Evolutionary conservation across 805 yeast genomes (phyloP), one percentile per base, ranked within the genome.

Genomic region (Starmerella ratchasimensis): DNA sequence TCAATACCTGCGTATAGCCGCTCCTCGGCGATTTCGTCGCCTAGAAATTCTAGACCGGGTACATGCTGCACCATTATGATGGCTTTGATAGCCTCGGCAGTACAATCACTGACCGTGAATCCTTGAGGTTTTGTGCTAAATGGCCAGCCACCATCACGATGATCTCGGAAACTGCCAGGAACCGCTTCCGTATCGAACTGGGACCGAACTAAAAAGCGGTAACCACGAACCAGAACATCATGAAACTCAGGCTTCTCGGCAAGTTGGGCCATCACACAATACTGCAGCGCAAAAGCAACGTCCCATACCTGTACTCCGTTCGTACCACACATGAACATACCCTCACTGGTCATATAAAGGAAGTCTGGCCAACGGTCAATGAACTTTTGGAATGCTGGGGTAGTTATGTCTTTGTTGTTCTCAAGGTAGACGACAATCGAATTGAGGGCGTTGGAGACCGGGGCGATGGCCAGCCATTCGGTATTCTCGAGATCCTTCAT

Each of bases 241-340:
- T 71, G 71, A 55, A 71, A 82, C 54, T 76, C 74, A 1, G 80
- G 75, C 24, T 64, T 49, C 21, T 74, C 78, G 3, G 81, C 86
- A 25, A 86, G 58, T 0, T 94, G 94, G 0, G 94, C 80, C 51
- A 70, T 63, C 42, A 82, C 75, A 44, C 73, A 69, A 51, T 82
- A 81, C 54, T 90, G 98, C 19, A 90, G 65, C 39, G 81, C 79
- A 61, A 90, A 88, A 0, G 96, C 86, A 20, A 77, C 76, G 58
- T 90, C 99, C 98, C 99, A 90, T 1, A 79, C 86, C 59, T 90
- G 99, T 0, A 81, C 82, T 18, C 99, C 99, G 57, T 90, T 90
- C 0, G 99, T 90, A 2, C 99, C 99, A 81, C 80, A 82, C 39
- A 82, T 79, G 2, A 88, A 72, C 74, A 90, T 68, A 4, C 99